A percentile compares a stretch with the other conserved stretches of the same genome.
These are phyloP conservation scores for Sorghum bicolor DNA, from an alignment of 176 grass and related monocot genomes.

Conservation along the genomic window Sorghum_bicolor_NCBIv3 NC_012873.2:8643501-8644000, in stretches of 20 bases:
- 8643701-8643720: background rate
- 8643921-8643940: conserved; percentile 58
- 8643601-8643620: background rate
- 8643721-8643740: background rate
- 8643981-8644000: conserved; percentile 90
- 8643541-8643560: background rate
- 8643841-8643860: conserved; percentile 3
- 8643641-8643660: background rate
- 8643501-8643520: too few relatives aligned
- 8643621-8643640: background rate
- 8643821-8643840: conserved; percentile 17
- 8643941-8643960: conserved; percentile 87
- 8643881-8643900: conserved; percentile 21
- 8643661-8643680: background rate
- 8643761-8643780: background rate
- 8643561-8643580: background rate
- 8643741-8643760: background rate
- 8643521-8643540: background rate
- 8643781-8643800: background rate
- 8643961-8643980: conserved; percentile 75
- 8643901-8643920: background rate
- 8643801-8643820: background rate
- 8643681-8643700: conserved; percentile 30
- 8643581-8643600: background rate
- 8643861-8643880: background rate